These are phyloP conservation scores for Phytophthora fragariae DNA, from an alignment of 352 stramenopile species.

Conservation along the genomic window DNA sequence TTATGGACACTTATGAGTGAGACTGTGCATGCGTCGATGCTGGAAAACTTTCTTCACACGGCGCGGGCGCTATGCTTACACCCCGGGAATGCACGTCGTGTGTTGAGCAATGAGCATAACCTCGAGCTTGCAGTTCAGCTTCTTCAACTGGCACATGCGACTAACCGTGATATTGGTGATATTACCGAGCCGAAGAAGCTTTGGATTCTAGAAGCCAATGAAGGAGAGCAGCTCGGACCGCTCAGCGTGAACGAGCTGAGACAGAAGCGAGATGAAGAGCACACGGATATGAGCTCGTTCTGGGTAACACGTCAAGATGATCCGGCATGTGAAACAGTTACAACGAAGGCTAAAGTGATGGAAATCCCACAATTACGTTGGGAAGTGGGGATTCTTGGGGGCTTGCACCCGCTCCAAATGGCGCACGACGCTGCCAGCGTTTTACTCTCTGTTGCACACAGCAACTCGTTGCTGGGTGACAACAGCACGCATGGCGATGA, in stretches of 20 bases:
- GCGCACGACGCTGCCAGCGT: constrained; percentile 77
- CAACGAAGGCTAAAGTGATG: constrained; percentile 50
- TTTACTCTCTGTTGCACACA: constrained; percentile 65
- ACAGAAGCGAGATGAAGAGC: constrained; percentile 42
- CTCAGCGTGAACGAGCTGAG: constrained; percentile 64
- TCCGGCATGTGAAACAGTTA: constrained; percentile 38
- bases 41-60: constrained; percentile 64
- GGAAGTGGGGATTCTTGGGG: constrained; percentile 71
- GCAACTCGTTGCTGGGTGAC: constrained; percentile 60
- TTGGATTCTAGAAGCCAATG: constrained; percentile 52
- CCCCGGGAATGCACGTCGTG: constrained; percentile 56
- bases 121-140: constrained; percentile 66
- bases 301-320: constrained; percentile 49
- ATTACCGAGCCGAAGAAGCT: constrained; percentile 44
- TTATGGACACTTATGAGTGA: constrained; percentile 69
- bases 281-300: constrained; percentile 38
- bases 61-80: constrained; percentile 65
- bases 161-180: constrained; percentile 38
- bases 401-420: constrained; percentile 57
- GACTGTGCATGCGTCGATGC: constrained; percentile 65
- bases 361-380: constrained; percentile 82
- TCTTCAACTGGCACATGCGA: constrained; percentile 70
- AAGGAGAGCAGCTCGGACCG: constrained; percentile 39
- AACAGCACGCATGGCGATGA: constrained; percentile 18
- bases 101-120: constrained; percentile 51